Base-by-base conservation (phyloP, 768 basidiomycete genomes). In the Hericium erinaceus region DNA sequence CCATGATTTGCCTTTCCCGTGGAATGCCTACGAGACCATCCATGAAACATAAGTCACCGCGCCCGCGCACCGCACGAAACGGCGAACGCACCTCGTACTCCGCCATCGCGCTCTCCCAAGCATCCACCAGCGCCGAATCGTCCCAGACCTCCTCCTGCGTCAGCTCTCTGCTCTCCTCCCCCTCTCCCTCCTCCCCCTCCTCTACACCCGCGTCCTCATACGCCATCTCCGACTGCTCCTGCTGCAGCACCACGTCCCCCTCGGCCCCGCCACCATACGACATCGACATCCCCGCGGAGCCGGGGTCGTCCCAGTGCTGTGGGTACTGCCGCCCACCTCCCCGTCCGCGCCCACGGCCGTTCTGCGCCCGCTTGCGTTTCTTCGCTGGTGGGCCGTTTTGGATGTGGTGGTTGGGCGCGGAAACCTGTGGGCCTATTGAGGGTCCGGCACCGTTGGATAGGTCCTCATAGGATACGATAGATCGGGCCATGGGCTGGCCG, bases 91-190 rank as follows among this genome's bases (percentile, higher is more conserved):
- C 83, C 72, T 87, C 77, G 63, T 91, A 92, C 67, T 92, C 90
- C 57, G 87, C 87, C 61, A 78, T 82, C 16, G 90, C 90, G 58
- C 89, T 84, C 67, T 92, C 79, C 90, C 90, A 92, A 18, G 90
- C 90, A 54, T 87, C 78, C 48, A 92, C 80, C 61, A 92, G 77
- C 4, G 86, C 87, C 39, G 87, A 85, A 67, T 92, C 90, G 61
- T 92, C 90, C 90, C 90, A 92, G 39, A 90, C 83, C 64, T 92
- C 89, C 51, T 83, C 79, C 38, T 85, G 78, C 9, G 84, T 81
- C 58, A 90, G 75, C 56, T 82, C 76, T 26, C 84, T 76, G 61
- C 84, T 83, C 64, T 85, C 81, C 37, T 77, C 75, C 26, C 77
- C 74, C 11, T 74, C 74, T 16, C 67, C 70, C 2, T 67, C 70